Conservation (phyloP, 176 grass and related monocot species). For the Phyllostachys edulis region DNA sequence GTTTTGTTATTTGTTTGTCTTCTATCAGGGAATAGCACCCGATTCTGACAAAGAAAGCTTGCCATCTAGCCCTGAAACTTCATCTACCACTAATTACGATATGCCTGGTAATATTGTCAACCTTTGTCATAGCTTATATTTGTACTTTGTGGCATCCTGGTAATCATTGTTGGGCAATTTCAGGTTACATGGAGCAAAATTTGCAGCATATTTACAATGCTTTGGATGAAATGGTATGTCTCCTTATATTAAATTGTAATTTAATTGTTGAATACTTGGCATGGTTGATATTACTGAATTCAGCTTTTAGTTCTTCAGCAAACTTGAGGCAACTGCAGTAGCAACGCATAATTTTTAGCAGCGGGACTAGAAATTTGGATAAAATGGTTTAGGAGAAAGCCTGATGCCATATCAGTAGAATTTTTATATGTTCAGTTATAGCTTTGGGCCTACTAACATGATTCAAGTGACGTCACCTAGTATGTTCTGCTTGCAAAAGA, state of each 20-base stretch:
- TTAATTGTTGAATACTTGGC: background rate
- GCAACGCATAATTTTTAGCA: background rate
- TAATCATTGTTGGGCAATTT: constrained; percentile 27
- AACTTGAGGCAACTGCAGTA: background rate
- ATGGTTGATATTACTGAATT: background rate
- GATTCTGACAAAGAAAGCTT: constrained; percentile 45
- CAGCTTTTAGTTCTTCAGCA: constrained; percentile 16
- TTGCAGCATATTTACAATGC: constrained; percentile 14
- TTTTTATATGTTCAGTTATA: constrained; percentile 2
- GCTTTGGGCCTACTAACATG: background rate
- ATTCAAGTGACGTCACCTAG: background rate
- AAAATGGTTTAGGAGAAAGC: background rate
- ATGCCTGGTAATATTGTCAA: constrained; percentile 21
- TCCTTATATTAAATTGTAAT: constrained; percentile 20
- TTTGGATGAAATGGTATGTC: constrained; percentile 26
- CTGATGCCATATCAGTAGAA: background rate
- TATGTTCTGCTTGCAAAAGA: constrained; percentile 14
- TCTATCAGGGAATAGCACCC: constrained; percentile 34
- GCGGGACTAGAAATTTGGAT: background rate
- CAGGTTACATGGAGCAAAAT: constrained; percentile 39
- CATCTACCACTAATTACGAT: constrained; percentile 35
- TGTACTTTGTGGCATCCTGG: background rate
- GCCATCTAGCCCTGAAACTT: constrained; percentile 41
- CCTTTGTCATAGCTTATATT: constrained; percentile 12
- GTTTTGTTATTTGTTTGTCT: constrained; percentile 1